These are phyloP conservation scores for Colletotrichum acutatum DNA, from an alignment of 2,329 filamentous ascomycete genomes.

Conservation along the genomic window DNA sequence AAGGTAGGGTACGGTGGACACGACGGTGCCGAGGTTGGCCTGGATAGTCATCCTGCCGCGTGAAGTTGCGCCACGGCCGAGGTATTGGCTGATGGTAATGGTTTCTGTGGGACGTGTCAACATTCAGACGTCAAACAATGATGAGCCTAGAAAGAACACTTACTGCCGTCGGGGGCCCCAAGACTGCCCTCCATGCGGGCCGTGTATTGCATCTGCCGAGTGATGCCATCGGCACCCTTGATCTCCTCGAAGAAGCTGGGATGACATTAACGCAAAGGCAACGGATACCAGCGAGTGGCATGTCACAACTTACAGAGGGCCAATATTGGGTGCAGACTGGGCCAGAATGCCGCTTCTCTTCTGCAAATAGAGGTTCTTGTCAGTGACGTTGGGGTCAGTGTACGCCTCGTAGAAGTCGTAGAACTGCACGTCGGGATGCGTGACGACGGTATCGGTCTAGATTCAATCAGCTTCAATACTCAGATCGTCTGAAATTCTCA, in stretches of 20 bases:
- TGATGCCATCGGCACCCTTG: slow-evolving; percentile 66
- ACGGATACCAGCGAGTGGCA: no score
- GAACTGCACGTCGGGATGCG: slow-evolving; percentile 58
- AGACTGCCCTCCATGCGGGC: slow-evolving; percentile 70
- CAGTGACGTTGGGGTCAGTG: slow-evolving; percentile 55
- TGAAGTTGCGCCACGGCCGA: slow-evolving; percentile 72
- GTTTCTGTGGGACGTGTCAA: slow-evolving; percentile 48
- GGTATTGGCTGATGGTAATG: slow-evolving; percentile 69
- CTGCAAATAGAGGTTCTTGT: slow-evolving; percentile 56
- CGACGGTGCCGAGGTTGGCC: slow-evolving; percentile 65
- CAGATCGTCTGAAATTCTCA: rapidly evolving
- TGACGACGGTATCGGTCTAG: slow-evolving; percentile 58
- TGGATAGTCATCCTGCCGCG: slow-evolving; percentile 71
- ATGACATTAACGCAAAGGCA: slow-evolving; percentile 44
- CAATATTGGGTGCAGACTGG: slow-evolving; percentile 74
- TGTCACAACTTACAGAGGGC: slow-evolving; percentile 58
- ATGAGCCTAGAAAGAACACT: slow-evolving; percentile 25
- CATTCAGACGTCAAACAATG: rapidly evolving
- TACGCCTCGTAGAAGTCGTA: slow-evolving; percentile 76
- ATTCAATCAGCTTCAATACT: background rate
- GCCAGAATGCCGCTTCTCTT: slow-evolving; percentile 69
- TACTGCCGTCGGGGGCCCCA: slow-evolving; percentile 46
- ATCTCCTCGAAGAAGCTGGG: slow-evolving; percentile 63
- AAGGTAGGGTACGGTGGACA: slow-evolving; percentile 70
- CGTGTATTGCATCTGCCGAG: slow-evolving; percentile 74